Conservation (phyloP, 116 monocot genomes). For the Zostera marina region DNA sequence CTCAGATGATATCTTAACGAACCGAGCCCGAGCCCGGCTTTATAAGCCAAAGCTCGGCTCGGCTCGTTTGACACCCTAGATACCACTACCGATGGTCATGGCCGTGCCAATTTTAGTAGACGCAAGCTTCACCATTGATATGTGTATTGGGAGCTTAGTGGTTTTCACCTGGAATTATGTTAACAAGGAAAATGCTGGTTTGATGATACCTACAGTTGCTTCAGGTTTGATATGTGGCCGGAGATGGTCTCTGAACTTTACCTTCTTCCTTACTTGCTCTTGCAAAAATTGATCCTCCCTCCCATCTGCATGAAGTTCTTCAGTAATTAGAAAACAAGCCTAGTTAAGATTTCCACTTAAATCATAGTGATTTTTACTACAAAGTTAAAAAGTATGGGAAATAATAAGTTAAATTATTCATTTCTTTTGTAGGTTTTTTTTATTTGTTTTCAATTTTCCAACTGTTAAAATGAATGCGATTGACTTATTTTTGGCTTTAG, state of each 20-base stretch:
- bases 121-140: constrained; percentile 49
- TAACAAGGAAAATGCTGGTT: constrained; percentile 18
- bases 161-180: constrained; percentile 35
- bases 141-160: constrained; percentile 45
- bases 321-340: neutral
- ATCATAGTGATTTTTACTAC: too few relatives aligned
- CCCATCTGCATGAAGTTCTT: constrained; percentile 65
- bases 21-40: too few relatives aligned
- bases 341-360: neutral
- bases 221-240: constrained; percentile 65
- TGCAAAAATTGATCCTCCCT: constrained; percentile 50
- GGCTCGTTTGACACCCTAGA: too few relatives aligned
- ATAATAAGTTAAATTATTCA: too few relatives aligned
- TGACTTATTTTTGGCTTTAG: too few relatives aligned
- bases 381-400: too few relatives aligned
- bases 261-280: constrained; percentile 58
- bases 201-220: constrained; percentile 49
- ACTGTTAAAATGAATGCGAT: too few relatives aligned
- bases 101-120: constrained; percentile 58
- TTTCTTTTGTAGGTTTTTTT: too few relatives aligned
- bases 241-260: constrained; percentile 57
- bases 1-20: too few relatives aligned
- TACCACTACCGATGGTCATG: constrained; percentile 68
- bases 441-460: too few relatives aligned
- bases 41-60: too few relatives aligned